Conservation (phyloP, 352 stramenopile genomes). For the Pilasporangium apinafurcum region DNA sequence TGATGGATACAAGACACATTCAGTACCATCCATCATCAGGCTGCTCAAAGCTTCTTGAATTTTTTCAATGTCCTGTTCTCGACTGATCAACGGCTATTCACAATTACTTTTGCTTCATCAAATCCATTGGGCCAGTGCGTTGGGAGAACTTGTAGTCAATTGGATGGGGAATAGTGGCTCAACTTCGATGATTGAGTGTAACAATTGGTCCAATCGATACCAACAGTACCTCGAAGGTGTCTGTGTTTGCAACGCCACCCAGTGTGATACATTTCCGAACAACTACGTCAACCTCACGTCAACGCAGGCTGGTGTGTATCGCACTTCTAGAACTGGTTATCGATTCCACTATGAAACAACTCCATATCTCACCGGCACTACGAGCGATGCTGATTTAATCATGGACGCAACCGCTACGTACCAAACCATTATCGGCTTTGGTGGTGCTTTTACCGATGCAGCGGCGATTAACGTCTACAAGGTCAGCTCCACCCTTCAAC, state of each 20-base stretch:
- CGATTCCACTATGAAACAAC: constrained; percentile 35
- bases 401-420: constrained; percentile 49
- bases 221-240: constrained; percentile 38
- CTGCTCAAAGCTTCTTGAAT: too few species aligned
- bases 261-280: constrained; percentile 49
- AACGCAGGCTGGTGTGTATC: constrained; percentile 36
- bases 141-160: too few species aligned
- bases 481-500: constrained; percentile 38
- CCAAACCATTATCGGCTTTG: constrained; percentile 85
- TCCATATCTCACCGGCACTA: constrained; percentile 13
- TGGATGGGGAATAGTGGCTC: too few species aligned
- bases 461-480: constrained; percentile 76
- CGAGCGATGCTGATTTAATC: constrained; percentile 25
- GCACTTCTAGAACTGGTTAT: constrained; percentile 35
- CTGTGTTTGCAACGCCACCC: constrained; percentile 41
- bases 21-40: too few species aligned
- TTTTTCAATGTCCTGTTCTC: too few species aligned
- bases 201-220: constrained; percentile 38
- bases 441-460: constrained; percentile 84
- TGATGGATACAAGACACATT: too few species aligned
- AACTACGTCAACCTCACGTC: constrained; percentile 30
- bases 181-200: too few species aligned
- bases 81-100: too few species aligned
- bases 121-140: too few species aligned
- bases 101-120: too few species aligned